Evolutionary conservation across 306 rosid species (phyloP).

Genomic region (Corylus americana): DNA sequence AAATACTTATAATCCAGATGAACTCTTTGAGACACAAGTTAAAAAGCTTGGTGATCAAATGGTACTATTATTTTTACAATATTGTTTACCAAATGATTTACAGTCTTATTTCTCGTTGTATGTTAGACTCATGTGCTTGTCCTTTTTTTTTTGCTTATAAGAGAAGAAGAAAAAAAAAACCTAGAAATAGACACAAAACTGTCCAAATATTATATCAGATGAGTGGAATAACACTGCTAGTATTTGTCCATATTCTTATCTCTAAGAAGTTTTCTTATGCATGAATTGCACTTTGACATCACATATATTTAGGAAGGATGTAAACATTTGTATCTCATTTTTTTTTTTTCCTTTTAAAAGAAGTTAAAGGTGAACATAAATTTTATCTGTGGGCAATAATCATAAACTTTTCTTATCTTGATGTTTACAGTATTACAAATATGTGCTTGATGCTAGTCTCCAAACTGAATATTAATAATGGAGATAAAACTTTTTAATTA

Average conservation of each 20-base stretch:
- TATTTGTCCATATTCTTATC: background rate
- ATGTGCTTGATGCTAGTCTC: constrained; percentile 29
- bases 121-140: background rate
- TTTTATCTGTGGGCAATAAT: background rate
- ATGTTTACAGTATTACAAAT: constrained; percentile 77
- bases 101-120: background rate
- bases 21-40: constrained; percentile 73
- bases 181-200: background rate
- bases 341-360: background rate
- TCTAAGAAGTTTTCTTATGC: background rate
- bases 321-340: no score
- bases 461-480: background rate
- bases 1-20: constrained; percentile 78
- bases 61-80: constrained; percentile 40
- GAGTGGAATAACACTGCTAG: background rate
- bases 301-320: background rate
- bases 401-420: constrained; percentile 20
- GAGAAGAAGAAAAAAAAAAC: background rate
- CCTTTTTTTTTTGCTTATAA: background rate
- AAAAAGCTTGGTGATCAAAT: constrained; percentile 81
- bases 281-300: background rate
- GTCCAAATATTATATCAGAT: background rate
- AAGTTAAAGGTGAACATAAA: no score
- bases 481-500: background rate
- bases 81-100: background rate